phyloP scores from a whole-genome alignment of 345 rosid species.

The Eucalyptus sp. region DNA sequence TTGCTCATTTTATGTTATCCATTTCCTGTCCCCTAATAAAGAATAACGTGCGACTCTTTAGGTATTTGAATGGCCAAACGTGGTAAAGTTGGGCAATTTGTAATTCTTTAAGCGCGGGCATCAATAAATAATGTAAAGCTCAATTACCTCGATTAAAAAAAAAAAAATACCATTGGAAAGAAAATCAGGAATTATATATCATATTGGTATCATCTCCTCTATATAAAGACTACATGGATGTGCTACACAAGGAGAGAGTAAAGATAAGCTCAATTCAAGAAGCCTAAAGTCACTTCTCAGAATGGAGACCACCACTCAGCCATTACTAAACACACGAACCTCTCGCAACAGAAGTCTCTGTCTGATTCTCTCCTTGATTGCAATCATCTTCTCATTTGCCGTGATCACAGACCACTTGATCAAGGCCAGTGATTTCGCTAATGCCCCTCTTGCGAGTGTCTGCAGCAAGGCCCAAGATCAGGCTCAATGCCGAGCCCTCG shows the following conservation, averaged over 20 bases:
- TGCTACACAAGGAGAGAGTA: neutral
- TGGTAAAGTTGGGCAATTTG: neutral
- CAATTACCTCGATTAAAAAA: neutral
- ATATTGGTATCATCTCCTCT: neutral
- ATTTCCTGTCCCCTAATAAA: neutral
- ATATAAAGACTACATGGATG: neutral
- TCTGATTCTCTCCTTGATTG: conserved; percentile 22
- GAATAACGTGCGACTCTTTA: neutral
- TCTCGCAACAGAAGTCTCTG: conserved; percentile 11
- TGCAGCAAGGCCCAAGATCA: conserved; percentile 27
- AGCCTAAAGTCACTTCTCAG: neutral
- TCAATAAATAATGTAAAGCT: neutral
- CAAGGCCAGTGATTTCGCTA: neutral
- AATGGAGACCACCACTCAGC: conserved; percentile 20
- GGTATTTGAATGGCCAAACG: neutral
- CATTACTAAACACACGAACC: conserved; percentile 29
- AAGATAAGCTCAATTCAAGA: neutral
- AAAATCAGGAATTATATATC: neutral
- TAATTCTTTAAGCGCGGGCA: neutral
- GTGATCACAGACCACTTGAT: conserved; percentile 3
- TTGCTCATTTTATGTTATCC: neutral
- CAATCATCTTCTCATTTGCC: conserved; percentile 20
- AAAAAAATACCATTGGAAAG: neutral
- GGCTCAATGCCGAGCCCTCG: conserved; percentile 25
- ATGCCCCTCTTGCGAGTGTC: neutral